Conservation (phyloP, 306 rosid species). For the Argentina anserina region DNA sequence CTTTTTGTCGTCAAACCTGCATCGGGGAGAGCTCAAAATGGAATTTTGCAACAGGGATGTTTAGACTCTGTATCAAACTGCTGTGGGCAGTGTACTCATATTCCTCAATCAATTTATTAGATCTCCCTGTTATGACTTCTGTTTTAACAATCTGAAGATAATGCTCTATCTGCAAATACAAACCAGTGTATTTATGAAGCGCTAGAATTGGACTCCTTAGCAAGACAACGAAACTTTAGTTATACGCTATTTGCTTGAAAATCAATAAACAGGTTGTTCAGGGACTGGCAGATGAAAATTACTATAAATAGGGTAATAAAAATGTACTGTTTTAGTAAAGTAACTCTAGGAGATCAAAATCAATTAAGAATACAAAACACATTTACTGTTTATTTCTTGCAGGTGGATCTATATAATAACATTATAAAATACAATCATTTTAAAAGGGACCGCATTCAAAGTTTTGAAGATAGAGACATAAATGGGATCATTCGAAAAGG, state of each 20-base stretch:
- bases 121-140: conserved; percentile 58
- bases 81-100: conserved; percentile 98
- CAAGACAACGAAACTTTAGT: not conserved
- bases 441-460: not conserved
- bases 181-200: not conserved
- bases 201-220: not conserved
- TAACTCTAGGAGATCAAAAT: not conserved
- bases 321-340: not conserved
- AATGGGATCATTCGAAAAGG: not conserved
- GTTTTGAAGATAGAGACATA: not conserved
- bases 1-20: conserved; percentile 56
- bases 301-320: not conserved
- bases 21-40: conserved; percentile 97
- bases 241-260: not conserved
- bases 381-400: not conserved
- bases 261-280: not conserved
- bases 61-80: conserved; percentile 58
- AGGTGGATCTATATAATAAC: not conserved
- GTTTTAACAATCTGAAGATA: conserved; percentile 93
- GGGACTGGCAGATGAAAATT: not conserved
- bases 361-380: not conserved
- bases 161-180: conserved; percentile 78
- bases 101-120: conserved; percentile 65
- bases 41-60: conserved; percentile 81
- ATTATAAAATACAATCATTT: not conserved